phyloP scores from a whole-genome alignment of 2,329 filamentous ascomycete species.

The Calycina marina region DNA sequence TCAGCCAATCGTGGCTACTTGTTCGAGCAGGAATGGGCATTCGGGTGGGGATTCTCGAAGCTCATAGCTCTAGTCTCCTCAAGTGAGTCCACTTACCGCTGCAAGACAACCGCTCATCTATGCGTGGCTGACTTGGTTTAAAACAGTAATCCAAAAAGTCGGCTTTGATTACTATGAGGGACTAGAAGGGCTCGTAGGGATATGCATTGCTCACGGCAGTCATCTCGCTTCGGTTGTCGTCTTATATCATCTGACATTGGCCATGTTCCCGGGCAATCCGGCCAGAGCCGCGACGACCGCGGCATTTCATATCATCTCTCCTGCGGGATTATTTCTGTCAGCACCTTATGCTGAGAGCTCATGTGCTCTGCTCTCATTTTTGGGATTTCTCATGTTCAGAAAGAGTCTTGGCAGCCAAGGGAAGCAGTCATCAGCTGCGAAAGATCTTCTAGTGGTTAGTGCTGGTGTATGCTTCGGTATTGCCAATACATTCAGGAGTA shows the following conservation, averaged over 20 bases:
- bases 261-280: constrained; percentile 33
- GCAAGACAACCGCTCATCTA: not conserved
- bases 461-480: constrained; percentile 58
- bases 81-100: constrained; percentile 15
- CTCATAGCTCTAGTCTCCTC: constrained; percentile 23
- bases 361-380: constrained; percentile 65
- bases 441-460: constrained; percentile 37
- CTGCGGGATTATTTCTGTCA: constrained; percentile 78
- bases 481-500: constrained; percentile 64
- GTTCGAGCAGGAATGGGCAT: constrained; percentile 79
- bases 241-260: constrained; percentile 50
- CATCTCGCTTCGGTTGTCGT: constrained; percentile 64
- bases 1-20: constrained; percentile 47
- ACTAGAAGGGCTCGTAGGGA: constrained; percentile 38
- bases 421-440: constrained; percentile 19
- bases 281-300: constrained; percentile 47
- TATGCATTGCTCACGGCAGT: constrained; percentile 54
- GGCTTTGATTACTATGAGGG: constrained; percentile 21
- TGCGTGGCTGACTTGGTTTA: constrained; percentile 1
- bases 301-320: constrained; percentile 70
- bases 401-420: constrained; percentile 27
- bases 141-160: constrained; percentile 15
- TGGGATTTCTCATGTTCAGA: constrained; percentile 57
- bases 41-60: constrained; percentile 41
- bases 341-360: constrained; percentile 72